Conservation (phyloP, 1,284 basidiomycete genomes). For the Anthracocystis setariae region DNA sequence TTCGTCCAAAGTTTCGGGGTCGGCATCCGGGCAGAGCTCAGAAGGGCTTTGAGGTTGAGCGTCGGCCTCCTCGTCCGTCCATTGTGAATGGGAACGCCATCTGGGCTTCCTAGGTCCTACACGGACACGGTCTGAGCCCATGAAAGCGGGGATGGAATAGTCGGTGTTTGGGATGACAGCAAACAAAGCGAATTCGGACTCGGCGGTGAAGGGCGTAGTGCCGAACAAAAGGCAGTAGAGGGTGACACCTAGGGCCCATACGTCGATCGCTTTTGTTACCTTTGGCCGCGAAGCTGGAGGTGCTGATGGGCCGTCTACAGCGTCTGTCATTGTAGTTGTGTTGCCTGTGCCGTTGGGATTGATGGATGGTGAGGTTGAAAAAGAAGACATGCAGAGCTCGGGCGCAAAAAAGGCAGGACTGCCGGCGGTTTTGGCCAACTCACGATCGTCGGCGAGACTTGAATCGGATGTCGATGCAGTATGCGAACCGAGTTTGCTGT, state of each 20-base stretch:
- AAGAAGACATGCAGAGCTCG: conserved; percentile 77
- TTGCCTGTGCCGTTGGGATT: conserved; percentile 7
- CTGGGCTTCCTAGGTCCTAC: conserved; percentile 53
- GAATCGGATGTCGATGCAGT: conserved; percentile 65
- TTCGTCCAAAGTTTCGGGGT: conserved; percentile 26
- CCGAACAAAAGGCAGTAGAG: conserved; percentile 95
- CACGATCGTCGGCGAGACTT: conserved; percentile 80
- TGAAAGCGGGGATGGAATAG: conserved; percentile 77
- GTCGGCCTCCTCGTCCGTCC: conserved; percentile 57
- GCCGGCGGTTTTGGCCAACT: conserved; percentile 91
- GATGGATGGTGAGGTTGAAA: conserved; percentile 47
- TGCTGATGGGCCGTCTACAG: conserved; percentile 5
- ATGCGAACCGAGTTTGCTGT: conserved; percentile 11
- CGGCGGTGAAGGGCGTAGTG: conserved; percentile 76
- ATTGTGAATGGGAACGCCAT: conserved; percentile 47
- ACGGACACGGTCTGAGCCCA: conserved; percentile 78
- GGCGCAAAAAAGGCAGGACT: conserved; percentile 98
- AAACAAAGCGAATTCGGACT: conserved; percentile 83
- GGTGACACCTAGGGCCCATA: conserved; percentile 99
- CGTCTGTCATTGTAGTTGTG: conserved; percentile 6
- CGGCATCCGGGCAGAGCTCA: conserved; percentile 36
- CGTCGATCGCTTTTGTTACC: conserved; percentile 92
- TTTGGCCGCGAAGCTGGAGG: conserved; percentile 17
- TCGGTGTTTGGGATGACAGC: conserved; percentile 82
- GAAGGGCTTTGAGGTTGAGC: conserved; percentile 33